phyloP scores from a whole-genome alignment of 495 filamentous ascomycete genomes.

The Evansstolkia leycettana region DNA sequence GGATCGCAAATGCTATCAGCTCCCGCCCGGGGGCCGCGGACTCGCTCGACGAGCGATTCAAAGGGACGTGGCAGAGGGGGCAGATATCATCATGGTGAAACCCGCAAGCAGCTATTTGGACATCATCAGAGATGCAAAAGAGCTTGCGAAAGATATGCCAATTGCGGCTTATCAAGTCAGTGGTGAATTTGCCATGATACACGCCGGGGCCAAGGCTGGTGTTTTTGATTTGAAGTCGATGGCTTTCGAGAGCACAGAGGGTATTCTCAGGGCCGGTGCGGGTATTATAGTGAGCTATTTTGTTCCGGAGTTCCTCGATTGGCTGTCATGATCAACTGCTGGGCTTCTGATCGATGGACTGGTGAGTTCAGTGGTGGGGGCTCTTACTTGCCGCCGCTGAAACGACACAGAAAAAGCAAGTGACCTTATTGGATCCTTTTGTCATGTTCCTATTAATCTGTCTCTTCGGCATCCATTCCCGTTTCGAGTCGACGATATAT shows the following conservation, averaged over 20 bases:
- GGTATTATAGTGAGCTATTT: conserved; percentile 91
- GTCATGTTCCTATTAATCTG: too few species aligned
- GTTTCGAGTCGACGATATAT: too few species aligned
- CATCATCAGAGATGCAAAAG: conserved; percentile 92
- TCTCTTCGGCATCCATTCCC: conserved; percentile 1
- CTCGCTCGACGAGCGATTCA: conserved; percentile 84
- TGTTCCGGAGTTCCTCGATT: conserved; percentile 84
- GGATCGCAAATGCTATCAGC: conserved; percentile 90
- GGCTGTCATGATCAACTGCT: conserved; percentile 39
- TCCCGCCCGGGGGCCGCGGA: conserved; percentile 85
- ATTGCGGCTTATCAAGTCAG: conserved; percentile 93
- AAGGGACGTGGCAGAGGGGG: conserved; percentile 83
- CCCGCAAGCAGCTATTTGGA: conserved; percentile 89
- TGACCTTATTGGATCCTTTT: too few species aligned
- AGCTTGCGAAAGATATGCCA: conserved; percentile 79
- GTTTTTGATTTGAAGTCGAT: conserved; percentile 96
- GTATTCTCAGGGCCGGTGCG: conserved; percentile 85
- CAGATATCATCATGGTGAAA: conserved; percentile 99
- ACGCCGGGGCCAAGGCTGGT: conserved; percentile 86
- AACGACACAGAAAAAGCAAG: too few species aligned
- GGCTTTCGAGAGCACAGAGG: conserved; percentile 88
- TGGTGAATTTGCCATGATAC: conserved; percentile 97
- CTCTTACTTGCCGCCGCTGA: background rate
- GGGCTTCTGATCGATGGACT: too few species aligned
- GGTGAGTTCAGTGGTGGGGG: conserved; percentile 1